Evolutionary conservation across 805 yeast genomes (phyloP).

Genomic region (Pichia rugopelliculosa): DNA sequence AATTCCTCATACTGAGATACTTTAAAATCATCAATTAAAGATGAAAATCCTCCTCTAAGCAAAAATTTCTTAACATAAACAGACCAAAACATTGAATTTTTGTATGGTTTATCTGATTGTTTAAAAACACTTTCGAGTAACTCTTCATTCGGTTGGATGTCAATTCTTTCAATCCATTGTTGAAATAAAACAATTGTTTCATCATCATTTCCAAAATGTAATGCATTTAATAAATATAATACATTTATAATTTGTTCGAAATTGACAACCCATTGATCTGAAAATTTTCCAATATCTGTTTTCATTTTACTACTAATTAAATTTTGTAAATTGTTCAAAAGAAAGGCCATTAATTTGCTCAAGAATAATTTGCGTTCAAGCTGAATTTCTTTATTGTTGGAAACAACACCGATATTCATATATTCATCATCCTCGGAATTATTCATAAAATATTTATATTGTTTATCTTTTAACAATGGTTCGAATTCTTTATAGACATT

Average conservation of each 20-base stretch:
- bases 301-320: conserved; percentile 26
- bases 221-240: conserved; percentile 50
- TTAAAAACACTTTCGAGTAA: conserved; percentile 38
- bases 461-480: conserved; percentile 36
- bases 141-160: conserved; percentile 54
- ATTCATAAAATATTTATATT: conserved; percentile 28
- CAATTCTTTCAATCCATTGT: conserved; percentile 64
- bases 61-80: conserved; percentile 47
- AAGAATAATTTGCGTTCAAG: conserved; percentile 33
- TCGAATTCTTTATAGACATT: conserved; percentile 47
- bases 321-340: conserved; percentile 25
- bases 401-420: conserved; percentile 25
- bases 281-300: conserved; percentile 14
- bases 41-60: conserved; percentile 52
- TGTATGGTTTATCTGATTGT: conserved; percentile 36
- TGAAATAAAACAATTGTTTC: conserved; percentile 38
- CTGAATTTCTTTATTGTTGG: conserved; percentile 28
- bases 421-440: conserved; percentile 17
- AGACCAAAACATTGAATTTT: conserved; percentile 56
- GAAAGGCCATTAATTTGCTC: conserved; percentile 18
- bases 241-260: conserved; percentile 41
- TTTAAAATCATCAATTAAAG: conserved; percentile 43
- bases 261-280: conserved; percentile 20
- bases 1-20: conserved; percentile 38
- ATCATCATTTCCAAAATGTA: conserved; percentile 38